Percentiles rank a stretch among this genome's conserved stretches.
phyloP scores from a whole-genome alignment of 306 rosid species.

The Alnus rubra region DNA sequence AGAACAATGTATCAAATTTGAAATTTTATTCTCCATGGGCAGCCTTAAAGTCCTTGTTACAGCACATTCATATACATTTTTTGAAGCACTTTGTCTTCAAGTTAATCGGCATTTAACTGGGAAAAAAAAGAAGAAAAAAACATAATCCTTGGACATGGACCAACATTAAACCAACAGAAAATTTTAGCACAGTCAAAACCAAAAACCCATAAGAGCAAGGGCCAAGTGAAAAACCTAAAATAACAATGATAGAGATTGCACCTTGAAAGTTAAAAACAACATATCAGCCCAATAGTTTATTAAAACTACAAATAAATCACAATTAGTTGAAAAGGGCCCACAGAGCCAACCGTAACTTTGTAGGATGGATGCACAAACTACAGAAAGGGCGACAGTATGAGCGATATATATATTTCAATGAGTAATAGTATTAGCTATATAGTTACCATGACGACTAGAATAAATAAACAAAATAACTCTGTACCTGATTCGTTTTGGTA shows the following conservation, averaged over 20 bases:
- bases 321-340: background rate
- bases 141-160: background rate
- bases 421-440: background rate
- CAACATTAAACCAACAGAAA: background rate
- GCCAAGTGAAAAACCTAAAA: background rate
- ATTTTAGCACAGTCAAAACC: background rate
- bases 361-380: background rate
- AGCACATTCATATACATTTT: background rate
- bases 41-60: background rate
- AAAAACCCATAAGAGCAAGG: background rate
- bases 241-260: background rate
- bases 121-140: background rate
- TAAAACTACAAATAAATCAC: background rate
- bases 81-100: background rate
- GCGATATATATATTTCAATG: no score
- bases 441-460: background rate
- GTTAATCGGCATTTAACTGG: background rate
- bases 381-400: background rate
- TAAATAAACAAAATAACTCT: conserved; percentile 19
- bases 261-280: background rate
- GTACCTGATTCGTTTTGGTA: conserved; percentile 90
- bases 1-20: background rate
- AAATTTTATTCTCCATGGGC: background rate
- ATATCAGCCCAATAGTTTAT: background rate
- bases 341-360: background rate